Base-by-base conservation (phyloP, 805 yeast species). In the Scheffersomyces ergatensis region DNA sequence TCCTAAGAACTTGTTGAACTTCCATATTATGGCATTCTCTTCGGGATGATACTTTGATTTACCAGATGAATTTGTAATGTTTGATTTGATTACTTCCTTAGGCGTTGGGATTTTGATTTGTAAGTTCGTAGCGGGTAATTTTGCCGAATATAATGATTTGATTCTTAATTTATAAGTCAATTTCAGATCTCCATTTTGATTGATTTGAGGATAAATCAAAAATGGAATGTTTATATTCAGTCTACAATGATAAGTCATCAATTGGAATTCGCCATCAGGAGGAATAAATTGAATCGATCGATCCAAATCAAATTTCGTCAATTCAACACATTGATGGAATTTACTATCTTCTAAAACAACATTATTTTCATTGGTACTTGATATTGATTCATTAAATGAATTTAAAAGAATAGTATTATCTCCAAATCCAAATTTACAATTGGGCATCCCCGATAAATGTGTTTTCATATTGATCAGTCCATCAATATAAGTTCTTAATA, bases 231-330 rank as follows among this genome's bases (percentile, higher is more conserved):
- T 78, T 44, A 85, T 65, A 47, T 80, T 78, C 53, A 54, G 66
- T 13, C 52, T 44, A 31, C 69, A 57, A 35, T 62, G 66, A 62
- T 89, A 89, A 26, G 78, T 72, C 90, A 89, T 82, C 44, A 89
- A 73, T 59, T 88, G 92, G 57, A 88, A 86, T 38, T 80, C 78
- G 0, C 95, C 95, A 62, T 89, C 96, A 1, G 96, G 96, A 2
- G 96, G 96, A 11, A 82, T 70, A 48, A 89, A 89, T 34, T 75
- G 78, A 43, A 89, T 83, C 18, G 77, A 65, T 31, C 85, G 67
- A 19, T 83, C 81, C 16, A 70, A 56, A 45, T 85, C 89, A 59
- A 83, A 87, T 49, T 78, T 76, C 43, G 78, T 77, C 41, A 88
- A 67, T 45, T 83, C 80, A 19, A 89, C 96, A 60, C 96, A 86